Percentiles rank a stretch among this genome's conserved stretches.
Evolutionary conservation across 331 rosid species (phyloP).

Genomic region (Phaseolus coccineus): DNA sequence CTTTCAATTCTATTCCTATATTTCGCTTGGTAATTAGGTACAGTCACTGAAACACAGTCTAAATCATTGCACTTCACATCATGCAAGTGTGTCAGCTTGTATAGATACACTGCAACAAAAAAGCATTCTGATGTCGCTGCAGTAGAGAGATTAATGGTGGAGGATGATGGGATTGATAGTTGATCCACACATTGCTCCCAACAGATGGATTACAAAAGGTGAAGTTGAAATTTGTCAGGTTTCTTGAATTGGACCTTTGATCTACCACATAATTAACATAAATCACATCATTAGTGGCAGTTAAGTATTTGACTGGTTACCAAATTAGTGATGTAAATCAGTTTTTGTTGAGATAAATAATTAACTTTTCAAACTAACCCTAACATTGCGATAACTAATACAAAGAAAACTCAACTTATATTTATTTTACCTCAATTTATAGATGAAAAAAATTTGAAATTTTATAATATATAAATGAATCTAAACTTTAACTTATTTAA

Average conservation of each 20-base stretch:
- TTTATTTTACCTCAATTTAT: background rate
- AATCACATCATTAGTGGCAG: slow-evolving; percentile 60
- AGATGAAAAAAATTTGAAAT: background rate
- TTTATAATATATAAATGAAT: too few relatives aligned
- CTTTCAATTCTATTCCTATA: background rate
- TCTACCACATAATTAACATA: slow-evolving; percentile 39
- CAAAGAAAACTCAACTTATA: background rate
- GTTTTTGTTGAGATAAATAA: slow-evolving; percentile 32
- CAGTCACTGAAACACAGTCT: background rate
- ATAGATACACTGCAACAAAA: slow-evolving; percentile 32
- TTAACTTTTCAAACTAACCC: slow-evolving; percentile 37
- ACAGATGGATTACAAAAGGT: background rate
- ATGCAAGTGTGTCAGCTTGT: background rate
- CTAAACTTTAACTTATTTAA: too few relatives aligned
- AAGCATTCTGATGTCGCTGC: slow-evolving; percentile 23
- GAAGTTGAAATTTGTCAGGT: slow-evolving; percentile 22
- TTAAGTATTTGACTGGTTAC: slow-evolving; percentile 64
- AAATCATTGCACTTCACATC: slow-evolving; percentile 23
- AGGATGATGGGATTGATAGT: slow-evolving; percentile 29
- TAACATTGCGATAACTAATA: background rate
- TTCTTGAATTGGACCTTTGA: slow-evolving; percentile 47
- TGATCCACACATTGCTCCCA: background rate
- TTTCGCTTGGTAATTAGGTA: background rate
- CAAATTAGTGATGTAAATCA: slow-evolving; percentile 57
- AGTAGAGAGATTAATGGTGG: background rate